phyloP scores from a whole-genome alignment of 768 basidiomycete genomes.

The Thelephora aurantiotincta region DNA sequence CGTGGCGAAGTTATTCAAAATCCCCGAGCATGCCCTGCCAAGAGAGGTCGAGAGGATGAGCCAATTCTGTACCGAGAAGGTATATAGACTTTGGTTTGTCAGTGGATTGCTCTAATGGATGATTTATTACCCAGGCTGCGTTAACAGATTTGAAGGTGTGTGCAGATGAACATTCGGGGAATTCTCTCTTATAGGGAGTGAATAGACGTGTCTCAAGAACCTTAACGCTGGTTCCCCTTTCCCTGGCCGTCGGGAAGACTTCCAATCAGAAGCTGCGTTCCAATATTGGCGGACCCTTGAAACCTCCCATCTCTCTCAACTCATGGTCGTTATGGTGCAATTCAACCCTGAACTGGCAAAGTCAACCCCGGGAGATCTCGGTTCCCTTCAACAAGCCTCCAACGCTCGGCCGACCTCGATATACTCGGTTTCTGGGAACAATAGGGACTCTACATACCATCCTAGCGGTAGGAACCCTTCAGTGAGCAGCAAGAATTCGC shows the following conservation, averaged over 20 bases:
- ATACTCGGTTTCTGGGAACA: slow-evolving; percentile 24
- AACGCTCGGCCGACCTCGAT: slow-evolving; percentile 40
- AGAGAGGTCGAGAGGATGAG: slow-evolving; percentile 57
- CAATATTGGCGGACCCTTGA: slow-evolving; percentile 73
- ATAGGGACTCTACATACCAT: slow-evolving; percentile 13
- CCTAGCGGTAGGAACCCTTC: slow-evolving; percentile 40
- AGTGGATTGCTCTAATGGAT: slow-evolving; percentile 1
- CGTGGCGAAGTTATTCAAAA: slow-evolving; percentile 61
- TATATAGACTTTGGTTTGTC: slow-evolving; percentile 11
- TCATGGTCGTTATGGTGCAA: slow-evolving; percentile 78
- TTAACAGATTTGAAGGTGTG: slow-evolving; percentile 74
- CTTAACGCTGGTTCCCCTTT: slow-evolving; percentile 75
- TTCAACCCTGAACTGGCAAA: slow-evolving; percentile 80
- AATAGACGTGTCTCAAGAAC: slow-evolving; percentile 79
- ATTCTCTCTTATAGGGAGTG: neutral
- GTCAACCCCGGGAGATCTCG: slow-evolving; percentile 46
- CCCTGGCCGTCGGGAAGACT: slow-evolving; percentile 80
- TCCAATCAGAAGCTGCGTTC: slow-evolving; percentile 72
- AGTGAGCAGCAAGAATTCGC: slow-evolving; percentile 53
- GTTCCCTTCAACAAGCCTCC: slow-evolving; percentile 14
- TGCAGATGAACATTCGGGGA: slow-evolving; percentile 5
- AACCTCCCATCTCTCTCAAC: slow-evolving; percentile 71
- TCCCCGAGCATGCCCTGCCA: slow-evolving; percentile 53
- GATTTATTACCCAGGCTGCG: slow-evolving; percentile 42
- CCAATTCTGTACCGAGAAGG: slow-evolving; percentile 65